Evolutionary conservation across 2,329 filamentous ascomycete species (phyloP).

Genomic region (Moelleriella libera): DNA sequence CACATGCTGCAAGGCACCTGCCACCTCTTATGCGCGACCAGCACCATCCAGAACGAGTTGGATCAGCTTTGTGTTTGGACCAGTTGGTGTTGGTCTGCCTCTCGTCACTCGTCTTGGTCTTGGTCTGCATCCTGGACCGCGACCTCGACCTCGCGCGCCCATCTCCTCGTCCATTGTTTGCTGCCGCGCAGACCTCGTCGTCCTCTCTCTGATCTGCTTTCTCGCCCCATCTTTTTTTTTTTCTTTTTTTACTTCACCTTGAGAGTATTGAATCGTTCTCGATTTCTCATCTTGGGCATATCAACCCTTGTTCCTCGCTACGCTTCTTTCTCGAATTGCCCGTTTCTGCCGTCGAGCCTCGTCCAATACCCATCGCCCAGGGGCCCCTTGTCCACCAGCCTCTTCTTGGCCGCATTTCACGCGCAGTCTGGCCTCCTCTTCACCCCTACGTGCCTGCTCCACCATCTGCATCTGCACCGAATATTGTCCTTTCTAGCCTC

Average conservation of each 20-base stretch:
- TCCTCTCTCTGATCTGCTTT: too few relatives aligned
- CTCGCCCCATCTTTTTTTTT: too few relatives aligned
- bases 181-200: background rate
- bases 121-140: slow-evolving; percentile 3
- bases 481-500: background rate
- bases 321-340: background rate
- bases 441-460: background rate
- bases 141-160: background rate
- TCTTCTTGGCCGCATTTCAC: background rate
- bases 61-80: slow-evolving; percentile 7
- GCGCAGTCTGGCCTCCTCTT: background rate
- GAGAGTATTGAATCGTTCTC: too few relatives aligned
- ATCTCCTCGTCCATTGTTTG: slow-evolving; percentile 1
- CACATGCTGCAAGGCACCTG: background rate
- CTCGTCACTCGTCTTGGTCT: background rate
- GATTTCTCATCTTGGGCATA: too few relatives aligned
- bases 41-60: background rate
- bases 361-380: background rate
- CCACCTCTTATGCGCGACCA: background rate
- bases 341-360: slow-evolving; percentile 1
- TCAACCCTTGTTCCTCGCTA: slow-evolving; percentile 1
- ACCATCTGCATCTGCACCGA: background rate
- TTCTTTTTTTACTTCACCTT: too few relatives aligned
- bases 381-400: slow-evolving; percentile 1
- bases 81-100: slow-evolving; percentile 8